A percentile compares a stretch with the other conserved stretches of the same genome.
phyloP scores from a whole-genome alignment of 805 yeast species.

The Blastobotrys robertii region DNA sequence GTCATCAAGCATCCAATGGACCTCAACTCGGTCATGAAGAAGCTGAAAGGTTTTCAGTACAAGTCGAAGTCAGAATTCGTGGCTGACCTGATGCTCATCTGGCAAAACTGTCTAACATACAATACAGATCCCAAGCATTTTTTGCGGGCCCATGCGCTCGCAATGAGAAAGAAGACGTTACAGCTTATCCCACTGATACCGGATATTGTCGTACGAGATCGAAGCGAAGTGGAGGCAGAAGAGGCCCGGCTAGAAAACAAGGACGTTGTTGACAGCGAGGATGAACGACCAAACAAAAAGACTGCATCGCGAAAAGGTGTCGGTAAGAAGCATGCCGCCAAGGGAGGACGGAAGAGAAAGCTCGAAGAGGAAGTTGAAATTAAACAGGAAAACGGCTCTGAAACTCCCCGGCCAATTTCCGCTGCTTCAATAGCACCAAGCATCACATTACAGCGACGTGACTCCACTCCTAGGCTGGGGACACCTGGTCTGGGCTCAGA shows the following conservation, averaged over 20 bases:
- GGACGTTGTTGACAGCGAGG: constrained; percentile 9
- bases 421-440: not conserved
- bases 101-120: constrained; percentile 89
- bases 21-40: constrained; percentile 85
- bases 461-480: constrained; percentile 1
- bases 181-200: constrained; percentile 79
- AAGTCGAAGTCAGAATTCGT: constrained; percentile 80
- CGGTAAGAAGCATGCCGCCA: constrained; percentile 16
- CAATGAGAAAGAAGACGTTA: constrained; percentile 87
- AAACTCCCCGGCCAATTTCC: not conserved
- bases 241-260: constrained; percentile 16
- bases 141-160: constrained; percentile 81
- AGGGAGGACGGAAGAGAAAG: constrained; percentile 20
- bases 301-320: constrained; percentile 25
- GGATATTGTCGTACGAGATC: constrained; percentile 62
- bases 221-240: constrained; percentile 33
- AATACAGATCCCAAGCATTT: constrained; percentile 94
- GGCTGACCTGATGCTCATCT: constrained; percentile 89
- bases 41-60: constrained; percentile 73
- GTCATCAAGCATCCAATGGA: constrained; percentile 95
- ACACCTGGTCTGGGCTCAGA: constrained; percentile 3
- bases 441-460: not conserved
- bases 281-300: constrained; percentile 8
- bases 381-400: not conserved
- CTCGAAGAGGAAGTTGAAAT: constrained; percentile 14